Base-by-base conservation (phyloP, 116 monocot genomes). In the Posidonia oceanica region DNA sequence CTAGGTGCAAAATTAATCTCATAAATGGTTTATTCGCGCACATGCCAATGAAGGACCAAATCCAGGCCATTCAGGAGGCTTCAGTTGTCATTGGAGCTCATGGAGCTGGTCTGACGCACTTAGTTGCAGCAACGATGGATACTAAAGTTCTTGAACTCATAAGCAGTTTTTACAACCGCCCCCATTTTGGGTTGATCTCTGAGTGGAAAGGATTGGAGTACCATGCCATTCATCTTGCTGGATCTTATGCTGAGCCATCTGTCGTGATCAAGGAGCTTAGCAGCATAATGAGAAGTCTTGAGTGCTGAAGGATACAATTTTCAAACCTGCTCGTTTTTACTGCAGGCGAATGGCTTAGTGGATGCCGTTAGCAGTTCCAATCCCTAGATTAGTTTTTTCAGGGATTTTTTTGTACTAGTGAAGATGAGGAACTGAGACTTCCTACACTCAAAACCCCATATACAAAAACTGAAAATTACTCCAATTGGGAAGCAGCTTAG, bases 21-120 rank as follows among this genome's bases (percentile, higher is more conserved):
- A 68, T 92, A 11, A 97, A 97, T 69, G 96, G 96, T 66, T 63
- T 88, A 36, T 97, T 97, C 75, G 97, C 89, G 4, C 97, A 92
- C 71, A 97, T 97, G 97, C 48, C 71, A n/a, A 78, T 97, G 89
- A 82, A 77, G 65, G 92, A 97, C 69, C 97, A 97, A 70, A 70
- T 97, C 29, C 68, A 61, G 23, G 83, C 84, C 4, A 79, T 92
- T 59, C 80, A 75, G 21, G 87, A 92, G 66, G 97, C 97, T 72
- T 88, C 88, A 10, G 87, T 97, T 39, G 83, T 97, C 3, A 77
- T 97, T 42, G 97, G 97, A 12, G 97, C 97, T 39, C 97, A 97
- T 71, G 97, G 97, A n/a, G 97, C 97, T 40, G 97, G 97, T 14
- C 84, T 97, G 23, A 92, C 92, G 8, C 92, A 92, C 71, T 79